A percentile compares a stretch with the other conserved stretches of the same genome.
These are phyloP conservation scores for Moesziomyces sp. DNA, from an alignment of 1,284 basidiomycete genomes.

Conservation along the genomic window DNA sequence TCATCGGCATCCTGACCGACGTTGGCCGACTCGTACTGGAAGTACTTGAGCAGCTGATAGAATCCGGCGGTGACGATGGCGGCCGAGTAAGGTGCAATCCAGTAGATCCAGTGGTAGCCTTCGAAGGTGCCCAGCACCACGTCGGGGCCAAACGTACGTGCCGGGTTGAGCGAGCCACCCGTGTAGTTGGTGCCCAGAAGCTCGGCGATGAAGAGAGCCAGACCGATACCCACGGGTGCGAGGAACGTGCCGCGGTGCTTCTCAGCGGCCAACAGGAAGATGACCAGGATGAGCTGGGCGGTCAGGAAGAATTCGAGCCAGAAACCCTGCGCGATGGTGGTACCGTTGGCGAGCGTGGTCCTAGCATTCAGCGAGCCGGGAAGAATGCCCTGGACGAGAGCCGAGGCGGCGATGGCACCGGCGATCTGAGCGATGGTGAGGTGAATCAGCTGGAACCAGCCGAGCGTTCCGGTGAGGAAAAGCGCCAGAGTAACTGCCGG, in stretches of 20 bases:
- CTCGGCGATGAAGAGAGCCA: conserved; percentile 51
- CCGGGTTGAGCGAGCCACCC: conserved; percentile 59
- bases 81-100: conserved; percentile 45
- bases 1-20: conserved; percentile 56
- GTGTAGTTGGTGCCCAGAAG: conserved; percentile 58
- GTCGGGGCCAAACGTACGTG: conserved; percentile 54
- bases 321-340: conserved; percentile 57
- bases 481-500: conserved; percentile 70
- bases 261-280: conserved; percentile 71
- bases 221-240: conserved; percentile 58
- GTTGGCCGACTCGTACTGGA: conserved; percentile 53
- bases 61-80: conserved; percentile 47
- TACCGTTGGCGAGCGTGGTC: conserved; percentile 67
- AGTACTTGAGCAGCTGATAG: conserved; percentile 45
- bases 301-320: conserved; percentile 71
- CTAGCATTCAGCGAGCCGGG: conserved; percentile 68
- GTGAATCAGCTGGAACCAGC: conserved; percentile 68
- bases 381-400: conserved; percentile 68
- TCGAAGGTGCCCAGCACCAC: conserved; percentile 41
- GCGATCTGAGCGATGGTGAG: conserved; percentile 69
- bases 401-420: conserved; percentile 70
- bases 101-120: conserved; percentile 56
- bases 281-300: conserved; percentile 67
- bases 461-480: conserved; percentile 69
- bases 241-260: conserved; percentile 69